Evolutionary conservation across 2,329 filamentous ascomycete species (phyloP).

Genomic region (Lithohypha guttulata): DNA sequence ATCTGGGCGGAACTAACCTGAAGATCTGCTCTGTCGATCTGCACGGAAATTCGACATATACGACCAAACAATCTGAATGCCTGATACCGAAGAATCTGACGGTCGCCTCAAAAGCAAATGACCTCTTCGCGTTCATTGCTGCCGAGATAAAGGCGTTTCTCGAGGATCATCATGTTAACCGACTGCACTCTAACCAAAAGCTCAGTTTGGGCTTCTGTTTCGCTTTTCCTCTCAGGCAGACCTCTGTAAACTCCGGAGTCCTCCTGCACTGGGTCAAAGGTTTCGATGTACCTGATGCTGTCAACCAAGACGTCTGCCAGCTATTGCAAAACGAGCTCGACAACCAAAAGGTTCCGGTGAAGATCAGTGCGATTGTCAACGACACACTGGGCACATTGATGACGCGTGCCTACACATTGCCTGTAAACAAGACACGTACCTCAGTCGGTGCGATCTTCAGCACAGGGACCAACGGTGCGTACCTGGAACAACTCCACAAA

Average conservation of each 20-base stretch:
- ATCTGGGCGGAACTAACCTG: not conserved
- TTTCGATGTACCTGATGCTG: conserved; percentile 4
- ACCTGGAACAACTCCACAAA: conserved; percentile 2
- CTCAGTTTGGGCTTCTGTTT: conserved; percentile 3
- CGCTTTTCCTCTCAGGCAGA: conserved; percentile 6
- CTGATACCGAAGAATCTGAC: not conserved
- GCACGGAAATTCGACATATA: conserved; percentile 3
- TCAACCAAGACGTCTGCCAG: conserved; percentile 8
- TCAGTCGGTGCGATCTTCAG: conserved; percentile 7
- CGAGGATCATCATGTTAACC: not conserved
- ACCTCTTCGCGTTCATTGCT: conserved; percentile 8
- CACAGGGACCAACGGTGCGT: conserved; percentile 7
- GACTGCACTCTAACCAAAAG: not conserved
- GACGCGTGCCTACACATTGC: conserved; percentile 8
- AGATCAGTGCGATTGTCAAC: conserved; percentile 3
- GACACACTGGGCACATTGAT: conserved; percentile 6
- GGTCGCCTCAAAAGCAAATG: not conserved
- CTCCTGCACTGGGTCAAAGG: conserved; percentile 8
- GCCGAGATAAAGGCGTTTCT: conserved; percentile 6
- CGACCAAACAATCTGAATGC: not conserved
- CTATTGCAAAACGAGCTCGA: conserved; percentile 7
- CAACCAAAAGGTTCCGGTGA: conserved; percentile 3
- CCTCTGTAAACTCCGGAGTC: conserved; percentile 5
- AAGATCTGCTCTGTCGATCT: not conserved
- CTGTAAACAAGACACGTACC: conserved; percentile 1